Conservation (phyloP, 352 stramenopile species). For the Thalassiosira hispida region DNA sequence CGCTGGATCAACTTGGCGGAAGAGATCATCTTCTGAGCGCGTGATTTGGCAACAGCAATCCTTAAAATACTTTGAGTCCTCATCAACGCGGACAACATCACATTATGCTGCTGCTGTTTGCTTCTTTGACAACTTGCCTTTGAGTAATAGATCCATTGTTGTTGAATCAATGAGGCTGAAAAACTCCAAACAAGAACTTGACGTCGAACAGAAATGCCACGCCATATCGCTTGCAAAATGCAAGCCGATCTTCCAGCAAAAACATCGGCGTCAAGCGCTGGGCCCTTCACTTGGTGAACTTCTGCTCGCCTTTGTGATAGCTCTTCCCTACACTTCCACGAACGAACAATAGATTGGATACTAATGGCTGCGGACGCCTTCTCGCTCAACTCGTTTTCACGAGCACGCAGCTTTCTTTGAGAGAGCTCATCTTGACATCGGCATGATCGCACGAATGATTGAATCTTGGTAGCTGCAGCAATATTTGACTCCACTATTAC, state of each 20-base stretch:
- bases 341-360: not conserved
- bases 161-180: conserved; percentile 9
- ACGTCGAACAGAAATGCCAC: not conserved
- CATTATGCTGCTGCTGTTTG: not conserved
- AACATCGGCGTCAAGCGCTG: too few relatives aligned
- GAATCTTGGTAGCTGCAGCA: not conserved
- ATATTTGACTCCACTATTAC: not conserved
- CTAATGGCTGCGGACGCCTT: not conserved
- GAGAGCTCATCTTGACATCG: not conserved
- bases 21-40: not conserved
- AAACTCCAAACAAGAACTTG: not conserved
- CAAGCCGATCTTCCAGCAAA: not conserved
- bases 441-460: not conserved
- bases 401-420: not conserved
- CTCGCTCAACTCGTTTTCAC: too few relatives aligned
- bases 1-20: not conserved
- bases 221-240: conserved; percentile 2
- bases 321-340: not conserved
- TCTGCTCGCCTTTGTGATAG: not conserved
- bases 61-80: not conserved
- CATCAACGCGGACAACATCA: not conserved
- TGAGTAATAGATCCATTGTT: not conserved
- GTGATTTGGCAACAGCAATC: not conserved
- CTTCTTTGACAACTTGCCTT: not conserved
- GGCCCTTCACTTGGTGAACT: not conserved